Conservation (phyloP, 2,329 filamentous ascomycete genomes). For the Neofusicoccum sp. region DNA sequence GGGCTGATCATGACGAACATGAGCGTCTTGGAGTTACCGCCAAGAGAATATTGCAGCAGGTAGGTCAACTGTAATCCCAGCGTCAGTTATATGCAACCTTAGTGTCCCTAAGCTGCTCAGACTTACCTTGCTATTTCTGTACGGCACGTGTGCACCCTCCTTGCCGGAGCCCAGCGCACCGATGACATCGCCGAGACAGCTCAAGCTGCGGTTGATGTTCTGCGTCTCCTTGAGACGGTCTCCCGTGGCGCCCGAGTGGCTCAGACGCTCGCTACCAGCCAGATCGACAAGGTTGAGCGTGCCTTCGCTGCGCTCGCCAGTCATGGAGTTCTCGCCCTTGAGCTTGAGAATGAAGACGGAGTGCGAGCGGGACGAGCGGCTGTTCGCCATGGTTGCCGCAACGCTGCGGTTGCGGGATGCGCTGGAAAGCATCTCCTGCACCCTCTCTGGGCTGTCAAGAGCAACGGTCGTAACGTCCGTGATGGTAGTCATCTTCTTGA, state of each 20-base stretch:
- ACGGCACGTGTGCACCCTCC: slow-evolving; percentile 79
- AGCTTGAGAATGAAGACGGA: slow-evolving; percentile 89
- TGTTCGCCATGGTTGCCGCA: slow-evolving; percentile 96
- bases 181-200: slow-evolving; percentile 92
- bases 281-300: slow-evolving; percentile 95
- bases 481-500: slow-evolving; percentile 78
- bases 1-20: slow-evolving; percentile 99
- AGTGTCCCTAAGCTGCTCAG: background rate
- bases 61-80: slow-evolving; percentile 66
- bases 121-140: slow-evolving; percentile 86
- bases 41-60: slow-evolving; percentile 89
- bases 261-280: slow-evolving; percentile 87
- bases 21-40: slow-evolving; percentile 94
- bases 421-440: slow-evolving; percentile 76
- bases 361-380: slow-evolving; percentile 90
- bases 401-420: slow-evolving; percentile 88
- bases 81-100: background rate
- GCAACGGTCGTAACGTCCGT: slow-evolving; percentile 76
- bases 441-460: slow-evolving; percentile 77
- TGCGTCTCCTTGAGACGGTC: slow-evolving; percentile 91
- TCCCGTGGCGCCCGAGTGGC: slow-evolving; percentile 83
- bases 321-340: slow-evolving; percentile 68
- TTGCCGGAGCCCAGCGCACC: slow-evolving; percentile 85
- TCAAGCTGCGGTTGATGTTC: slow-evolving; percentile 94
- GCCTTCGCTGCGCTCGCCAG: slow-evolving; percentile 83